Percentiles rank a stretch among this genome's conserved stretches.
phyloP scores from a whole-genome alignment of 225 moss, liverwort and hornwort genomes.

The Polytrichum formosum region DNA sequence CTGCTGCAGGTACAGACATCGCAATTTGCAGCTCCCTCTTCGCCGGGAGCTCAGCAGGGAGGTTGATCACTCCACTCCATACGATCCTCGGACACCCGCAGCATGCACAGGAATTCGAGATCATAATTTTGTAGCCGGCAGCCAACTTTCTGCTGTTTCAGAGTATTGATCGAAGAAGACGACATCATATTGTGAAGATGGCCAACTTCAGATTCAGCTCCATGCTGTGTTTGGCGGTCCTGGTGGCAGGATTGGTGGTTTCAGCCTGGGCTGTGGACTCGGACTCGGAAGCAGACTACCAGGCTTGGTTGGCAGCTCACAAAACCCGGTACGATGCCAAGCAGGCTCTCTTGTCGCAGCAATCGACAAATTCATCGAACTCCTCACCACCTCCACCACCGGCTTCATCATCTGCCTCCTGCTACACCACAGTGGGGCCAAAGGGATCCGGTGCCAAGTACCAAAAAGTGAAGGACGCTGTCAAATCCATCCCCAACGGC shows the following conservation, averaged over 20 bases:
- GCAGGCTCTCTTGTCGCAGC: not conserved
- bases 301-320: not conserved
- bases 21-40: not conserved
- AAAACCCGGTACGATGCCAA: not conserved
- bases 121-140: no score
- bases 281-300: not conserved
- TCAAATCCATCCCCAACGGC: constrained; percentile 29
- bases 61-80: not conserved
- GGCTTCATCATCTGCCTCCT: not conserved
- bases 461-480: constrained; percentile 22
- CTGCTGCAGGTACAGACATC: not conserved
- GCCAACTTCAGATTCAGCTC: constrained; percentile 7
- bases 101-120: not conserved
- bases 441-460: constrained; percentile 23
- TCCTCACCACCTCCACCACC: not conserved
- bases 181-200: constrained; percentile 11
- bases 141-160: no score
- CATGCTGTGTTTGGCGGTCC: constrained; percentile 12
- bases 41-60: not conserved
- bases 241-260: constrained; percentile 9
- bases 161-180: no score
- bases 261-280: not conserved
- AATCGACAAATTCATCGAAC: not conserved
- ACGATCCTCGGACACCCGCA: not conserved
- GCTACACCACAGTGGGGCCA: constrained; percentile 23